These are phyloP conservation scores for Eucalyptus caleyi DNA, from an alignment of 345 rosid genomes.

Conservation along the genomic window DNA sequence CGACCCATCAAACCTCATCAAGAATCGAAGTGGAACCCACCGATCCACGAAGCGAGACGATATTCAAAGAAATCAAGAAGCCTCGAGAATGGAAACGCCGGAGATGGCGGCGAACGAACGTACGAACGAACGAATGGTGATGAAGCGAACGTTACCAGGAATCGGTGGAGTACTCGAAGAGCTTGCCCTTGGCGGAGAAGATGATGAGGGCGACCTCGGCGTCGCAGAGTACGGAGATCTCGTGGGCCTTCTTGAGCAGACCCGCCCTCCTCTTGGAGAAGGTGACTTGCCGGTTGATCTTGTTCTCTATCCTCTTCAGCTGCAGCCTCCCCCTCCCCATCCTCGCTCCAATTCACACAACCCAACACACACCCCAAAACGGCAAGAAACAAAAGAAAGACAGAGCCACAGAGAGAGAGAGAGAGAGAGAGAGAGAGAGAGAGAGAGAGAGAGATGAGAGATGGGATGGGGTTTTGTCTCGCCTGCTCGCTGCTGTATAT, in stretches of 20 bases:
- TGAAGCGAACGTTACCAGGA: conserved; percentile 9
- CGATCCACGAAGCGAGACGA: not conserved
- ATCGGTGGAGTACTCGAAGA: conserved; percentile 28
- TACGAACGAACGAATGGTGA: not conserved
- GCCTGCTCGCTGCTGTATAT: not conserved
- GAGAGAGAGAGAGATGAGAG: too few species aligned
- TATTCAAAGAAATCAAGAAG: not conserved
- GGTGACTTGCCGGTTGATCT: conserved; percentile 28
- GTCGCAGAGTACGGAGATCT: conserved; percentile 21
- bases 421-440: not conserved
- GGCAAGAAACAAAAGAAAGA: not conserved
- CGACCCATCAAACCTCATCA: not conserved
- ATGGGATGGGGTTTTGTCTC: not conserved
- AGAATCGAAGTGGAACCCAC: not conserved
- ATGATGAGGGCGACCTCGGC: conserved; percentile 13
- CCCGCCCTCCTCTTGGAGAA: conserved; percentile 33
- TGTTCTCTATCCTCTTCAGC: conserved; percentile 32
- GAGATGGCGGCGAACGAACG: too few species aligned
- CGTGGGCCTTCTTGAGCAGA: conserved; percentile 31
- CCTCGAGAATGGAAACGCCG: not conserved
- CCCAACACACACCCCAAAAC: not conserved
- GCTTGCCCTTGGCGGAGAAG: conserved; percentile 37
- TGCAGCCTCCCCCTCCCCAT: conserved; percentile 45
- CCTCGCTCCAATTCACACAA: not conserved
- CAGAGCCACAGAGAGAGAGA: not conserved